Evolutionary conservation across 2,329 filamentous ascomycete genomes (phyloP).

Genomic region (Meredithiella fracta): DNA sequence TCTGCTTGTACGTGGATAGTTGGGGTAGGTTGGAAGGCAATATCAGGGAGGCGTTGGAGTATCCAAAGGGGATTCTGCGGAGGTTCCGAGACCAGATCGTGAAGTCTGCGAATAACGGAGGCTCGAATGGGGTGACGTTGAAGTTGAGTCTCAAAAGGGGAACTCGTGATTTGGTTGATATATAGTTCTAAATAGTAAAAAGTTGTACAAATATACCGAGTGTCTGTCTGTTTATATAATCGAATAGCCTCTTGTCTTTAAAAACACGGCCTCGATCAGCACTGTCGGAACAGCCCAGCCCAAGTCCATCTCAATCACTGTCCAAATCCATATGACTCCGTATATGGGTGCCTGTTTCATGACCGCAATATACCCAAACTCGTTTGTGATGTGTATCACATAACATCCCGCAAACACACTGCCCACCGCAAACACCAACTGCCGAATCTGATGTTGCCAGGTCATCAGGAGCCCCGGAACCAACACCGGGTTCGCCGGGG

Average conservation of each 20-base stretch:
- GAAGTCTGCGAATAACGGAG: not conserved
- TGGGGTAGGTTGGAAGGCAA: conserved; percentile 4
- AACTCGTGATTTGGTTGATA: not conserved
- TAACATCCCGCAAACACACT: conserved; percentile 55
- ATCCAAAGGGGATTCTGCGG: conserved; percentile 7
- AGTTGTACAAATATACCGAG: not conserved
- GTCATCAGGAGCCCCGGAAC: conserved; percentile 36
- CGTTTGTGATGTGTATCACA: conserved; percentile 67
- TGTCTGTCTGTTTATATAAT: conserved; percentile 22
- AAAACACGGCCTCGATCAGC: conserved; percentile 27
- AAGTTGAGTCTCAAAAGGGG: not conserved
- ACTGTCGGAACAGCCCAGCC: conserved; percentile 44
- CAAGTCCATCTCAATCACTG: conserved; percentile 70
- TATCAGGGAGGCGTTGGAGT: conserved; percentile 11
- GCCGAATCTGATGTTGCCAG: conserved; percentile 28
- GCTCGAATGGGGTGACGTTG: not conserved
- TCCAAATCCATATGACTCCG: conserved; percentile 86
- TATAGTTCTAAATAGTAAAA: not conserved
- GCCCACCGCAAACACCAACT: conserved; percentile 45
- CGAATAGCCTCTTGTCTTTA: conserved; percentile 34
- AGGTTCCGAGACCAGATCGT: not conserved
- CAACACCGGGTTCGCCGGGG: conserved; percentile 31
- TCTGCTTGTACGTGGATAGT: conserved; percentile 25
- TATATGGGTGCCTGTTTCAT: conserved; percentile 87
- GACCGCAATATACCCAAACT: conserved; percentile 63